phyloP scores from a whole-genome alignment of 176 grass and related monocot genomes.

The Typha latifolia region DNA sequence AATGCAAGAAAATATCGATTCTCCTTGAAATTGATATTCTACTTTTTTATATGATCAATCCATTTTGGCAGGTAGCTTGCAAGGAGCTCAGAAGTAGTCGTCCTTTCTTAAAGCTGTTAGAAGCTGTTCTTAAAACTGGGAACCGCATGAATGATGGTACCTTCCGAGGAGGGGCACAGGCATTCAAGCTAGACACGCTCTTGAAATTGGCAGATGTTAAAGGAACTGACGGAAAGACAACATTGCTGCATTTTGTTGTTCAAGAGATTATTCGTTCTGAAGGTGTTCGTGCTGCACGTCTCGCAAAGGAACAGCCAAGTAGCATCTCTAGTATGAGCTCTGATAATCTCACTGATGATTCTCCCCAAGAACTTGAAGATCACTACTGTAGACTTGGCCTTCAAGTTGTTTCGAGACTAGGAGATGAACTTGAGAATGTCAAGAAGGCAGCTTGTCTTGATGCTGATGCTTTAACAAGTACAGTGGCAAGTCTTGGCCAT shows the following conservation, averaged over 20 bases:
- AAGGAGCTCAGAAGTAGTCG: constrained; percentile 61
- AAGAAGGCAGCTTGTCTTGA: constrained; percentile 66
- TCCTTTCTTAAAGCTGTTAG: constrained; percentile 82
- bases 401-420: constrained; percentile 54
- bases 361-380: constrained; percentile 38
- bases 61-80: constrained; percentile 50
- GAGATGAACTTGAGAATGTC: constrained; percentile 58
- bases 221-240: constrained; percentile 84
- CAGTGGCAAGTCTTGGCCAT: constrained; percentile 41
- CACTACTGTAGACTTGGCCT: constrained; percentile 55
- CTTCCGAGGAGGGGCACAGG: constrained; percentile 69
- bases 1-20: too few relatives aligned
- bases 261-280: constrained; percentile 73
- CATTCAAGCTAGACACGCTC: constrained; percentile 84
- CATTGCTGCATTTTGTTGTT: constrained; percentile 78
- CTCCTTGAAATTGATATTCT: too few relatives aligned
- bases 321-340: constrained; percentile 15
- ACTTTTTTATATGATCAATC: not conserved
- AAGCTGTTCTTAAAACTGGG: constrained; percentile 85
- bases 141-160: constrained; percentile 87
- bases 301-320: constrained; percentile 32
- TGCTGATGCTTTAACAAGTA: constrained; percentile 54
- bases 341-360: constrained; percentile 23
- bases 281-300: constrained; percentile 47
- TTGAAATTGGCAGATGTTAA: constrained; percentile 79